Percentiles rank a stretch among this genome's conserved stretches.
Conservation (phyloP, 2,329 filamentous ascomycete species). For the Apiospora hydei region DNA sequence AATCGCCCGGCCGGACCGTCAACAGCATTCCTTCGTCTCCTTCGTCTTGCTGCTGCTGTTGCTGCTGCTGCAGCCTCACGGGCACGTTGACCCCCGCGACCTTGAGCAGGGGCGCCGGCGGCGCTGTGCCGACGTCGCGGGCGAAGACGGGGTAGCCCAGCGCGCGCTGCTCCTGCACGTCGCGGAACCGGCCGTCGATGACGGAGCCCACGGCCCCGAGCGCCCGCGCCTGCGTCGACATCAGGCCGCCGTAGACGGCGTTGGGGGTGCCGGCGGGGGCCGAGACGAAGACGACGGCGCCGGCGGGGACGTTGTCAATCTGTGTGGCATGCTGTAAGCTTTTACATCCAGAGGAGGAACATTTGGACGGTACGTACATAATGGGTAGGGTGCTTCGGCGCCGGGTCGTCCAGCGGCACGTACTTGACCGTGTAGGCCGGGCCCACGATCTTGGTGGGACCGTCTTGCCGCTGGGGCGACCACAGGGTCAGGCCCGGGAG, state of each 20-base stretch:
- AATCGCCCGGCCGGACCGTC: constrained; percentile 50
- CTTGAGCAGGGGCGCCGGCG: constrained; percentile 51
- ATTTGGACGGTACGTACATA: constrained; percentile 55
- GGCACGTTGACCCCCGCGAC: constrained; percentile 51
- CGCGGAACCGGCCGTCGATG: constrained; percentile 60
- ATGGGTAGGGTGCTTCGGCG: constrained; percentile 52
- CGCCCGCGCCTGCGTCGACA: constrained; percentile 55
- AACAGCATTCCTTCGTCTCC: neutral
- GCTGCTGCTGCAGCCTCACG: constrained; percentile 48
- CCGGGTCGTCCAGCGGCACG: constrained; percentile 53
- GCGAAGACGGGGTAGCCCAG: constrained; percentile 55
- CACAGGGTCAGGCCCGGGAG: constrained; percentile 61
- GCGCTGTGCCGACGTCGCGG: constrained; percentile 52
- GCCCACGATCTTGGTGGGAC: constrained; percentile 59
- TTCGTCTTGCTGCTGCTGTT: constrained; percentile 42
- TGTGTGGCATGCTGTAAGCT: constrained; percentile 32
- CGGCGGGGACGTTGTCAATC: constrained; percentile 57
- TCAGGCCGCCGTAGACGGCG: constrained; percentile 61
- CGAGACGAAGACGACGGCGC: constrained; percentile 59
- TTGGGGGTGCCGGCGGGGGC: constrained; percentile 54
- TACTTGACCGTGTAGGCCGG: constrained; percentile 63
- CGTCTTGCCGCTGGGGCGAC: constrained; percentile 59
- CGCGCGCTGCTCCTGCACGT: constrained; percentile 60
- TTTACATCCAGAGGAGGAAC: no score
- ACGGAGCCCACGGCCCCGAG: constrained; percentile 55